Percentiles rank a stretch among this genome's conserved stretches.
These are phyloP conservation scores for Neurospora discreta DNA, from an alignment of 495 filamentous ascomycete species.

Conservation along the genomic window DNA sequence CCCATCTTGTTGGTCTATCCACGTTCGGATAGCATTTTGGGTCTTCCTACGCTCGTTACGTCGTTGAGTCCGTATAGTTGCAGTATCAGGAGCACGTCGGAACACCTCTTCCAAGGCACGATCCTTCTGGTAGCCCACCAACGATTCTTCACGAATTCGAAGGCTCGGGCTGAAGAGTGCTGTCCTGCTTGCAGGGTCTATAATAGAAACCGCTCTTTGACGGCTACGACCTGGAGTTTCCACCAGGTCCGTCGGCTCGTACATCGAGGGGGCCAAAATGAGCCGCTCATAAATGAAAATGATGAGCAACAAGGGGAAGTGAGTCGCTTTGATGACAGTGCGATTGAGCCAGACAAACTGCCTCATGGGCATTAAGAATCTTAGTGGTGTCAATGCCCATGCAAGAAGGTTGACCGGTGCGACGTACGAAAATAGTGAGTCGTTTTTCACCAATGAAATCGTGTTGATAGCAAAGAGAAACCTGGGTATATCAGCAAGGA, in stretches of 20 bases:
- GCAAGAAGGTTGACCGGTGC: constrained; percentile 81
- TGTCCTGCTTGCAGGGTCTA: constrained; percentile 34
- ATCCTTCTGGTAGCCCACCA: constrained; percentile 78
- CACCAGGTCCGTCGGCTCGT: constrained; percentile 66
- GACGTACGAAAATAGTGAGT: constrained; percentile 84
- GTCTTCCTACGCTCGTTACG: constrained; percentile 52
- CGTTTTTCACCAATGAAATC: constrained; percentile 92
- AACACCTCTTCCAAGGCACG: constrained; percentile 90
- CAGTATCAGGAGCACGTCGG: constrained; percentile 38
- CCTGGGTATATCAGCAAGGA: constrained; percentile 14
- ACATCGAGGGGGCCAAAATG: constrained; percentile 54
- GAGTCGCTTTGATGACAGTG: constrained; percentile 77
- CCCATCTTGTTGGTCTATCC: constrained; percentile 70
- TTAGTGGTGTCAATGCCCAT: constrained; percentile 71
- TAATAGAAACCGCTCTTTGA: constrained; percentile 42
- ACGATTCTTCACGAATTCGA: constrained; percentile 67
- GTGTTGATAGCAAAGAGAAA: constrained; percentile 91
- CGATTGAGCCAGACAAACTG: constrained; percentile 74
- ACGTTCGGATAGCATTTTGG: constrained; percentile 65
- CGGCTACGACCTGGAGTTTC: constrained; percentile 29
- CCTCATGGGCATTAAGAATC: constrained; percentile 66
- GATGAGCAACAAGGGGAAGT: constrained; percentile 72
- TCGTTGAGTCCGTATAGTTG: constrained; percentile 36
- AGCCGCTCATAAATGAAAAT: constrained; percentile 82
- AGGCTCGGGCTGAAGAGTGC: constrained; percentile 58